Conservation (phyloP, 345 rosid genomes). For the Eucalyptus brandiana region DNA sequence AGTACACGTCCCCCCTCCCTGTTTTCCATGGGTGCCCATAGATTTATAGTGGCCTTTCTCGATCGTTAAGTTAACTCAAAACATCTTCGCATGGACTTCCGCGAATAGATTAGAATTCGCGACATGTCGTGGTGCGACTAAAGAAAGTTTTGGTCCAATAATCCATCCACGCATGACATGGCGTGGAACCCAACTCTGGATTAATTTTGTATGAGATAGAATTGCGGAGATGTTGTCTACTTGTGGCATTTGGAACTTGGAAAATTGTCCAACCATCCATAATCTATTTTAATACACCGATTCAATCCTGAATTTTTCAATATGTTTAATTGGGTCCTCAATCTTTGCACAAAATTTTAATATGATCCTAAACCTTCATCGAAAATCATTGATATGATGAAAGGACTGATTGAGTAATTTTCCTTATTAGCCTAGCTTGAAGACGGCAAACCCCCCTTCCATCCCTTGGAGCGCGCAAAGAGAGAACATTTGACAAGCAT, state of each 20-base stretch:
- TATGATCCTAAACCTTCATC: not conserved
- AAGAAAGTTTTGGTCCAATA: not conserved
- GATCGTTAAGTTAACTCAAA: not conserved
- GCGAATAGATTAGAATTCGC: not conserved
- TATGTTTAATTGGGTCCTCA: not conserved
- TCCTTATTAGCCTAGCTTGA: not conserved
- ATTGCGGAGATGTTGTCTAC: not conserved
- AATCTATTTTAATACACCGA: not conserved
- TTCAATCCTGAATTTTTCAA: rapidly evolving
- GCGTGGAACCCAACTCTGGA: not conserved
- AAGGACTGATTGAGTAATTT: not conserved
- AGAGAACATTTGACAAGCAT: not conserved
- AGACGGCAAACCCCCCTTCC: not conserved
- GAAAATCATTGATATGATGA: not conserved
- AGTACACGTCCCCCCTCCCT: not conserved
- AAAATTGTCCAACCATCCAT: not conserved
- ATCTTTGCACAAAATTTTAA: not conserved
- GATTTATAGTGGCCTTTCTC: not conserved
- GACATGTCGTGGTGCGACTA: not conserved
- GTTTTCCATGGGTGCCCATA: not conserved
- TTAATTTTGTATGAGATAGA: not conserved
- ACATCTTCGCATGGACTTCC: not conserved
- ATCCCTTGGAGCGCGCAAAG: not conserved
- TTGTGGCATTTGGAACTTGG: not conserved
- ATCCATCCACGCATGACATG: not conserved